These are phyloP conservation scores for Ceratobasidium papillatum DNA, from an alignment of 1,284 basidiomycete genomes.

Conservation along the genomic window DNA sequence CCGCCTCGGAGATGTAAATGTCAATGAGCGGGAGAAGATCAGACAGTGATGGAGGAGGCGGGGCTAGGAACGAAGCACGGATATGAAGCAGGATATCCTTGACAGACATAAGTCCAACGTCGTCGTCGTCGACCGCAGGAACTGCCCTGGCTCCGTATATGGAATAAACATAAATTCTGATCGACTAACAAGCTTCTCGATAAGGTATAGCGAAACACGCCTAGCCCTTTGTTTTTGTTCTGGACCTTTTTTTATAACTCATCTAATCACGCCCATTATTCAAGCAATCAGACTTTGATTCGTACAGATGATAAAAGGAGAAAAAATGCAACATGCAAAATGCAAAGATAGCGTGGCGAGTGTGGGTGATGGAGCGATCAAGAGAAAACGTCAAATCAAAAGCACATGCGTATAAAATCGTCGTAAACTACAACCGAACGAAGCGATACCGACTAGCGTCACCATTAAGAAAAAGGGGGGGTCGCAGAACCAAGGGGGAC, in stretches of 20 bases:
- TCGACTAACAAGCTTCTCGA: slow-evolving; percentile 4
- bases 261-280: not conserved
- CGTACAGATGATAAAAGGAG: slow-evolving; percentile 4
- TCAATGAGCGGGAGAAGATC: slow-evolving; percentile 31
- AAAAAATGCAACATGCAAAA: slow-evolving; percentile 10
- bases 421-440: slow-evolving; percentile 4
- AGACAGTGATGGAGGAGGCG: slow-evolving; percentile 9
- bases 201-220: not conserved
- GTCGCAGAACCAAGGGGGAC: slow-evolving; percentile 29
- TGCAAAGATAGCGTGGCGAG: slow-evolving; percentile 5
- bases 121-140: not conserved
- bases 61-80: slow-evolving; percentile 13
- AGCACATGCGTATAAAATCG: slow-evolving; percentile 19
- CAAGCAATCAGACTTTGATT: not conserved
- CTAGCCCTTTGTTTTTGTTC: not conserved
- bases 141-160: not conserved
- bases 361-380: slow-evolving; percentile 8
- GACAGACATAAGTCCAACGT: slow-evolving; percentile 3
- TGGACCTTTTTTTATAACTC: not conserved
- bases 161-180: slow-evolving; percentile 9
- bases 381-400: slow-evolving; percentile 4
- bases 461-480: not conserved
- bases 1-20: slow-evolving; percentile 23
- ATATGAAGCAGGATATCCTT: slow-evolving; percentile 27
- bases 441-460: slow-evolving; percentile 9